Evolutionary conservation across 1,284 basidiomycete species (phyloP), one percentile per base, ranked within the genome.

Genomic region (Microbotryum violaceum): DNA sequence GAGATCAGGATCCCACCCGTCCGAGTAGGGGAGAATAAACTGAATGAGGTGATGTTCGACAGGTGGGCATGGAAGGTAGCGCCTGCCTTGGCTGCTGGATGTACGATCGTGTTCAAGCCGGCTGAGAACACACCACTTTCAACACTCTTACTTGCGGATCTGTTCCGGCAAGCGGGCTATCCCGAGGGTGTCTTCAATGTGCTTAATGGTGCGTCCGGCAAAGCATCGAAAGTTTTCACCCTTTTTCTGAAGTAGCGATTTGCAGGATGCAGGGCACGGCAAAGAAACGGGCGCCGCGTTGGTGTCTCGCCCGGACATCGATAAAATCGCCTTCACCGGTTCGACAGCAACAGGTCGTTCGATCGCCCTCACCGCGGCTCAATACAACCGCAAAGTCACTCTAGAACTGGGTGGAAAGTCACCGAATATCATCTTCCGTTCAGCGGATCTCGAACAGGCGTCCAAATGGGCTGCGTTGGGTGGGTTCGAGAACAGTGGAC

Each of bases 401-500:
- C 66, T 74, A 33, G 74, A 76, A 62, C 66, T 76, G 1, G 75
- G 75, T 14, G 75, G 75, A 31, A 76, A 76, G 66, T 70, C 70
- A 27, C 73, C 75, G 45, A 73, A 72, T 56, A 67, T 74, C 53
- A 62, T 70, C 44, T 69, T 70, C 53, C 56, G 48, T 20, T 54
- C 52, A 14, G 68, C 68, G 8, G 58, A 70, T 55, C 53, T 70
- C 8, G 60, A 68, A 31, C 62, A 68, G 37, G 67, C 68, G 3
- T 59, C 56, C 23, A 69, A 68, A 44, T 69, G 65, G 66, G 57
- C 61, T 31, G 61, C 64, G 4, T 58, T 69, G 23, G 65, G 64
- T 3, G 60, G 67, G 12, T 67, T 59, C 56, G 58, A 61, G 56
- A 67, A 63, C 49, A 54, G 52, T 18, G 65, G 62, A 9, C 37